phyloP scores from a whole-genome alignment of 257 asterid species.

The Verbascum thapsus region DNA sequence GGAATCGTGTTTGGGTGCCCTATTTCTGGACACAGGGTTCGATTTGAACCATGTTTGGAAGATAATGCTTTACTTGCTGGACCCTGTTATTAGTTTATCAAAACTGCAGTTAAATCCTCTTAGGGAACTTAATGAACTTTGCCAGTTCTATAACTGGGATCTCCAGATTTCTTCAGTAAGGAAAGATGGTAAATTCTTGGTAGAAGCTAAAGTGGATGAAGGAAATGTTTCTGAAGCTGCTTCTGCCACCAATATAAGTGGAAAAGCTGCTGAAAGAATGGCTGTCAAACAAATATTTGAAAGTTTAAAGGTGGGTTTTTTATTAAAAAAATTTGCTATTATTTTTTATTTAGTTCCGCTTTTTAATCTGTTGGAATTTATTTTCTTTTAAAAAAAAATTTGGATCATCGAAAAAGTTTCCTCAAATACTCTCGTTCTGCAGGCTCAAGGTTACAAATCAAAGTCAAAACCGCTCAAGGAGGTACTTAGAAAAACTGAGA shows the following conservation, averaged over 20 bases:
- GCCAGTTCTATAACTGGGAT: conserved; percentile 67
- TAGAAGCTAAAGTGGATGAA: conserved; percentile 58
- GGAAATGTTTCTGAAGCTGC: conserved; percentile 37
- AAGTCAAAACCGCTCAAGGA: conserved; percentile 64
- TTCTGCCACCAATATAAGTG: conserved; percentile 50
- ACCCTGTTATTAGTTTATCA: conserved; percentile 61
- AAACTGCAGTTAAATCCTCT: conserved; percentile 67
- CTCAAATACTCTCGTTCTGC: no score
- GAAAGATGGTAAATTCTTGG: conserved; percentile 50
- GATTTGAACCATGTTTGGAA: conserved; percentile 72
- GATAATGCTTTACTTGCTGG: conserved; percentile 62
- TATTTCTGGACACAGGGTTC: conserved; percentile 81
- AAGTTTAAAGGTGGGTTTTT: conserved; percentile 64
- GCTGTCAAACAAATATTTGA: conserved; percentile 54
- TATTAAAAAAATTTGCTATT: conserved; percentile 3
- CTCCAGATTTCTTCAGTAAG: conserved; percentile 42
- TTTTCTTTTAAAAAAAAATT: neutral
- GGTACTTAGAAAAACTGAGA: conserved; percentile 48
- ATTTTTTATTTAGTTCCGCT: conserved; percentile 3
- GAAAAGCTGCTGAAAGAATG: conserved; percentile 58
- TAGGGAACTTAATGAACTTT: conserved; percentile 77
- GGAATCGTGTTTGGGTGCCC: conserved; percentile 91
- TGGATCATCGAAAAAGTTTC: no score
- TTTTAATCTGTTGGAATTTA: conserved; percentile 9
- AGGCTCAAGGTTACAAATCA: conserved; percentile 73